Conservation (phyloP, 768 basidiomycete genomes). For the Rhodotorula babjevae region DNA sequence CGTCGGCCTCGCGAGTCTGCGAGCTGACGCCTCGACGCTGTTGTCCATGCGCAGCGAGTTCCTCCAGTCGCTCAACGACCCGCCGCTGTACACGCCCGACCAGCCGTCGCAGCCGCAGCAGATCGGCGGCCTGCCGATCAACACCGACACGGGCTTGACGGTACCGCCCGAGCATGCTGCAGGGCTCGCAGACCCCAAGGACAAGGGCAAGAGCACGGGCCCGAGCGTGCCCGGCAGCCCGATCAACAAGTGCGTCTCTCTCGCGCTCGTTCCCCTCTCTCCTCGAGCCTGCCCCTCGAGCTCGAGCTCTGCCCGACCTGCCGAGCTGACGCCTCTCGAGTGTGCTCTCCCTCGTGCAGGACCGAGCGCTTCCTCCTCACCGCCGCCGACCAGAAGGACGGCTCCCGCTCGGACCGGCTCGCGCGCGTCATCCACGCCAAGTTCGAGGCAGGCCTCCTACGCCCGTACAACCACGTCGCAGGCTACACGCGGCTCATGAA, state of each 20-base stretch:
- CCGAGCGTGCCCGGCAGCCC: conserved; percentile 33
- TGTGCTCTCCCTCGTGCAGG: no score
- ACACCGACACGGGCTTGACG: conserved; percentile 18
- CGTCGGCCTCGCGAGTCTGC: background rate
- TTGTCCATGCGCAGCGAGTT: conserved; percentile 63
- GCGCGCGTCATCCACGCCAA: conserved; percentile 90
- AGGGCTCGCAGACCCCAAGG: background rate
- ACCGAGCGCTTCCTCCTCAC: conserved; percentile 86
- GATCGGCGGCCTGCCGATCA: conserved; percentile 23
- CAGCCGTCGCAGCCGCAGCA: conserved; percentile 24
- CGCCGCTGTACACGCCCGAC: conserved; percentile 47
- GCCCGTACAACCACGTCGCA: conserved; percentile 94
- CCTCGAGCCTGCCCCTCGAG: no score
- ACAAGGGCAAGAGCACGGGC: conserved; percentile 8
- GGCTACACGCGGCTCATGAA: conserved; percentile 84
- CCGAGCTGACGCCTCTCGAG: no score
- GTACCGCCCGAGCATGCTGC: background rate
- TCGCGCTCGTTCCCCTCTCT: background rate
- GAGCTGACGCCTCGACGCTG: conserved; percentile 19
- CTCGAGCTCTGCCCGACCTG: no score
- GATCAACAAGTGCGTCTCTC: conserved; percentile 25
- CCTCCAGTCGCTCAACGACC: conserved; percentile 76
- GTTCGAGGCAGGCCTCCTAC: conserved; percentile 89
- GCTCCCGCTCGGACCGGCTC: conserved; percentile 80
- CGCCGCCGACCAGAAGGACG: conserved; percentile 88